Percentiles rank a stretch among this genome's conserved stretches.
phyloP scores from a whole-genome alignment of 2,329 filamentous ascomycete genomes.

The Aspergillus quadrilineatus region DNA sequence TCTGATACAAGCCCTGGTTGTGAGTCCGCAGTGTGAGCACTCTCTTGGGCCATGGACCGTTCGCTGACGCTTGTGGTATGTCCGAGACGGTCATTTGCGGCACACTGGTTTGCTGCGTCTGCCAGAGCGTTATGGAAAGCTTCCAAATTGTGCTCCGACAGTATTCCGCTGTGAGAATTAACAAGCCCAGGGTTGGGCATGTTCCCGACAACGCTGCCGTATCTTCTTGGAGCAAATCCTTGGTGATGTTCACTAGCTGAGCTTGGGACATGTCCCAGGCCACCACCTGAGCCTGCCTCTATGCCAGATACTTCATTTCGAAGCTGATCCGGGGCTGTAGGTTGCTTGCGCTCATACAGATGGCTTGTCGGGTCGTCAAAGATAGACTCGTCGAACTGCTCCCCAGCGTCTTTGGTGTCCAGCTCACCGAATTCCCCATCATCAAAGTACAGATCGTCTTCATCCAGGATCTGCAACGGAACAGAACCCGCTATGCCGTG shows the following conservation, averaged over 20 bases:
- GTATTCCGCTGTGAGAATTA: conserved; percentile 34
- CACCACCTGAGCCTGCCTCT: conserved; percentile 14
- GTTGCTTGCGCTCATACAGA: conserved; percentile 41
- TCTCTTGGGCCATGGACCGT: conserved; percentile 38
- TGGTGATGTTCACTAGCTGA: conserved; percentile 36
- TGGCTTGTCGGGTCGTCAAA: conserved; percentile 50
- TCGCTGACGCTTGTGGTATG: conserved; percentile 55
- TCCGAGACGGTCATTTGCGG: conserved; percentile 71
- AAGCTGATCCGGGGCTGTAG: conserved; percentile 15
- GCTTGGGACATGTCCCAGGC: conserved; percentile 36
- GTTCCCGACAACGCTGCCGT: conserved; percentile 27
- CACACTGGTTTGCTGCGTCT: conserved; percentile 74
- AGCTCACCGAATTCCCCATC: conserved; percentile 48
- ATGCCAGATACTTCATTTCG: conserved; percentile 16
- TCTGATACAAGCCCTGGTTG: conserved; percentile 50
- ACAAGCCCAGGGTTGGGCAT: conserved; percentile 36
- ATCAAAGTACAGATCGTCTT: conserved; percentile 49
- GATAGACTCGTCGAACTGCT: conserved; percentile 48
- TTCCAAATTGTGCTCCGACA: conserved; percentile 60
- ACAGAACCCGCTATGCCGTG: background rate
- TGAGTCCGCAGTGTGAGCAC: conserved; percentile 39
- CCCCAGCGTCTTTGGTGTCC: conserved; percentile 30
- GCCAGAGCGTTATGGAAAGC: conserved; percentile 83
- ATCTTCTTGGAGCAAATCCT: conserved; percentile 19
- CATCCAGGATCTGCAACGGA: conserved; percentile 12